Evolutionary conservation across 2,329 filamentous ascomycete genomes (phyloP), one percentile per base, ranked within the genome.

Genomic region (Metarhizium guizhouense): DNA sequence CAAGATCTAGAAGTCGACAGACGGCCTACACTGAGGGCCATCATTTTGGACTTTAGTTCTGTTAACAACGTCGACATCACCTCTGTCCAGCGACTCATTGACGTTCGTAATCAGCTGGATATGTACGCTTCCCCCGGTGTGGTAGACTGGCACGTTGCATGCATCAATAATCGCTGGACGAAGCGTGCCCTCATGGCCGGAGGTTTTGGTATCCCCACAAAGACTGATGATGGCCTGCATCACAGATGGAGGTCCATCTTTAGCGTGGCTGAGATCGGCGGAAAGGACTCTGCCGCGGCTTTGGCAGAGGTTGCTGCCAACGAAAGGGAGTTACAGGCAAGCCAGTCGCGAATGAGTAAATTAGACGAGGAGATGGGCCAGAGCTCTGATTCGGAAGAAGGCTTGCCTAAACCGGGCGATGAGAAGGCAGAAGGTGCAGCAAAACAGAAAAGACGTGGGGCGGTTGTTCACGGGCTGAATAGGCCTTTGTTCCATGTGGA

Each of bases 111-210:
- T 70, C 92, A 96, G 68, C 84, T 97, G 30, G 93, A 96, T 69
- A 80, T 84, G 20, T 95, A 96, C 67, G 82, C 90, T 1, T 71
- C 86, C 0, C 93, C 93, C 0, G 84, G 91, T 20, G 77, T 80
- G 2, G 92, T 97, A 4, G 90, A 96, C 68, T 97, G 93, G 92
- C 94, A 97, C 71, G 86, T 97, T 60, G 90, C 92, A n/a, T 87
- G 85, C 71, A 88, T 97, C 74, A 91, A 86, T 74, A 96, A 94
- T 76, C 62, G 66, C 51, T 96, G 93, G 93, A 93, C 91, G 29
- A 96, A 96, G 75, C 87, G 91, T 36, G 92, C 90, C 4, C 84
- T 97, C 47, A 87, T 86, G 4, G 84, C 88, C 2, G 93, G 88
- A 29, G 93, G 93, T 13, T 97, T 97, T 65, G 93, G 93, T 2